These are phyloP conservation scores for Fragilariopsis cylindrus DNA, from an alignment of 108 stramenopile genomes.

Conservation along the genomic window DNA sequence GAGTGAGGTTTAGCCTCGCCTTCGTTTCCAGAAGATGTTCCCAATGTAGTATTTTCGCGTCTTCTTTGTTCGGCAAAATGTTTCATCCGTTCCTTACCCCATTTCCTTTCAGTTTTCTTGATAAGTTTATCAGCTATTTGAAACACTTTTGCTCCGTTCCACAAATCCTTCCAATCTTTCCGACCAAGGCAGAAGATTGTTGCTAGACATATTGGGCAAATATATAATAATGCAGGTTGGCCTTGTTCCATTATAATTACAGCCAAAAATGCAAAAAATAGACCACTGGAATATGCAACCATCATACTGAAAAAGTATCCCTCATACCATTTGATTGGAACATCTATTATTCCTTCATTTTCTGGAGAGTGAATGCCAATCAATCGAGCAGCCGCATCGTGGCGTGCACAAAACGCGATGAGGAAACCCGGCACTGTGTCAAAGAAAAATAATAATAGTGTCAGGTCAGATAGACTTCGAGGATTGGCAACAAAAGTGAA, in stretches of 20 bases:
- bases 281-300: conserved; percentile 78
- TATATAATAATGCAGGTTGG: conserved; percentile 84
- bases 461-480: neutral
- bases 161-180: conserved; percentile 59
- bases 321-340: conserved; percentile 33
- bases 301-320: conserved; percentile 63
- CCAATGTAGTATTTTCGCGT: neutral
- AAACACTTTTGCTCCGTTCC: conserved; percentile 61
- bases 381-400: conserved; percentile 63
- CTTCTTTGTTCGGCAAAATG: conserved; percentile 15
- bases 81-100: conserved; percentile 28
- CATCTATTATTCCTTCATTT: conserved; percentile 27
- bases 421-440: conserved; percentile 74
- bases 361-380: conserved; percentile 36
- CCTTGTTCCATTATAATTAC: conserved; percentile 78
- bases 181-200: conserved; percentile 56
- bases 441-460: neutral
- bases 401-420: conserved; percentile 62
- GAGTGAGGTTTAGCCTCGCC: neutral
- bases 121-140: conserved; percentile 43
- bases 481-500: neutral
- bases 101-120: conserved; percentile 23
- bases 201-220: conserved; percentile 79
- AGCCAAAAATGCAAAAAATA: conserved; percentile 75
- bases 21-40: neutral